Conservation (phyloP, 1,284 basidiomycete genomes). For the Moesziomyces antarcticus region DNA sequence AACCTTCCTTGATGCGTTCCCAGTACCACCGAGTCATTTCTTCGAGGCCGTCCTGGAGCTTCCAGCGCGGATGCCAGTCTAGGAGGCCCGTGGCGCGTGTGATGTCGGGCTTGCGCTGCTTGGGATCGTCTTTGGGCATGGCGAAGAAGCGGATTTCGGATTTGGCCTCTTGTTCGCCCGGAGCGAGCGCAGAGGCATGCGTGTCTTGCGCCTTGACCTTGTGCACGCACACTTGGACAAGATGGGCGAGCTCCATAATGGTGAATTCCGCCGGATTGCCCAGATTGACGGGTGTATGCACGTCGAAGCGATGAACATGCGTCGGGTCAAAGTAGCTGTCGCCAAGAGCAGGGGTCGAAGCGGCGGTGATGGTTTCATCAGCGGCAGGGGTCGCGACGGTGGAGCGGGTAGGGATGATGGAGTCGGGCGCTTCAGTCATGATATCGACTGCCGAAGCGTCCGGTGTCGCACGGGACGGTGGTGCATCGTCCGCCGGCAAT, state of each 20-base stretch:
- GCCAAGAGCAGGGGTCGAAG: background rate
- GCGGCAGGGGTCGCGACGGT: constrained; percentile 17
- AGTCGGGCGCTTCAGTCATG: constrained; percentile 32
- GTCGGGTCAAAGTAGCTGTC: constrained; percentile 9
- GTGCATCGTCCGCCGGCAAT: constrained; percentile 77
- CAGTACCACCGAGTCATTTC: constrained; percentile 89
- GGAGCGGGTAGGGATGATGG: constrained; percentile 24
- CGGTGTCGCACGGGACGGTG: background rate
- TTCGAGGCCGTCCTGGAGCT: constrained; percentile 85
- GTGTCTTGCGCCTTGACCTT: constrained; percentile 29
- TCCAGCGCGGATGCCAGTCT: constrained; percentile 93
- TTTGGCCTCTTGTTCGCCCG: constrained; percentile 1
- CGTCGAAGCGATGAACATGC: constrained; percentile 26
- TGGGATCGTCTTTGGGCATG: constrained; percentile 80
- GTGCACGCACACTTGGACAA: constrained; percentile 60
- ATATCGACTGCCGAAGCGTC: constrained; percentile 17
- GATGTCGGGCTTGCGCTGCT: constrained; percentile 91
- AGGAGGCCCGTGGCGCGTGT: constrained; percentile 86
- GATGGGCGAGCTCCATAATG: constrained; percentile 72
- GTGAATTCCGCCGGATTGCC: constrained; percentile 94
- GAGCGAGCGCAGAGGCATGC: background rate
- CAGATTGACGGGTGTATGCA: constrained; percentile 80
- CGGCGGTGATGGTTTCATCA: background rate
- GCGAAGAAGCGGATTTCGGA: constrained; percentile 61
- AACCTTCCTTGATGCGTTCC: constrained; percentile 49